Evolutionary conservation across 768 basidiomycete genomes (phyloP), one percentile per base, ranked within the genome.

Genomic region (Macrolepiota fuliginosa): DNA sequence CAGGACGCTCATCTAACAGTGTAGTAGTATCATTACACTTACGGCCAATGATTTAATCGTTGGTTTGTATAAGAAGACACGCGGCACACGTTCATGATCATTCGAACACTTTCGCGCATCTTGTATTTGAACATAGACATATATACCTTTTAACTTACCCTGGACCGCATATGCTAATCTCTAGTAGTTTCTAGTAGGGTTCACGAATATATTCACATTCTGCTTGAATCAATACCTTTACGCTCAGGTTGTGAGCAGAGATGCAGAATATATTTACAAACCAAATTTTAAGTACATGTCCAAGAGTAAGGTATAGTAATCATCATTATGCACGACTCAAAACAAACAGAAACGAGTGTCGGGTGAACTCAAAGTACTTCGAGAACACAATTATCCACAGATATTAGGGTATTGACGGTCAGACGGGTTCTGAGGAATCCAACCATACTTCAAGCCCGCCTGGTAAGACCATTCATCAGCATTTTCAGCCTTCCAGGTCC

Each of bases 401-500:
- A 69, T 65, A 62, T 72, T 77, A 17, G 86, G 87, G 71, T 85
- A 92, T 66, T 74, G 66, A 9, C 65, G 70, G 42, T 72, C 65
- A 3, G 79, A 78, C 3, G 82, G 81, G 61, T 83, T 69, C 61
- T 77, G 69, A 6, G 93, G 92, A 70, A 96, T 96, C 92, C 91
- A 94, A 36, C 93, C 93, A 61, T 86, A 79, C n/a, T 74, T 69
- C 25, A 95, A 77, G 42, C 92, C 94, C 52, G 88, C 87, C 66
- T 90, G 83, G 76, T 96, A 96, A 0, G 90, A 82, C 94, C 94
- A 96, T 58, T 96, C 94, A 63, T 92, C 91, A 1, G 91, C 89
- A 62, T 75, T 73, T 74, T 94, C 91, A 3, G 89, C 74, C 75
- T 92, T 93, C 91, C 91, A 93, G 1, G 88, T 84, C 91, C 90